Base-by-base conservation (phyloP, 129 eudicot species). In the Artemisia argyi region DNA sequence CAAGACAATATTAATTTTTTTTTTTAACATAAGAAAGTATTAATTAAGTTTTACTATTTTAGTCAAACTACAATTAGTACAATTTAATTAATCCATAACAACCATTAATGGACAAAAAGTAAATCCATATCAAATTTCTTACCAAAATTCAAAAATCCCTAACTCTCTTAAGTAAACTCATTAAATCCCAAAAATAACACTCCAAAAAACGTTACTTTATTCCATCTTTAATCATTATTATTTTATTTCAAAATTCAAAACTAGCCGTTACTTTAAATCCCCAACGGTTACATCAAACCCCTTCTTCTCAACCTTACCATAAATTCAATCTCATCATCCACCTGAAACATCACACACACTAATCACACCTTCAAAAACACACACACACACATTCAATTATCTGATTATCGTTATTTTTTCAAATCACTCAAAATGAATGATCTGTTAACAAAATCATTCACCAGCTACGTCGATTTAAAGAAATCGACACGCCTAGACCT, bases 401-500 rank as follows among this genome's bases (percentile, higher is more conserved):
- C 82, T 26, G 73, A 78, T 71, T 46, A 42, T 71, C 55, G 30
- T 80, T 72, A 62, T 2, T 11, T 4, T 60, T 60, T 62, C 26
- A 56, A 32, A 12, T 13, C 52, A 42, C 0, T 18, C 68, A 92
- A 85, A 12, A 93, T 93, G 98, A 93, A 93, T 42, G 91, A 93
- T 78, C 69, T 93, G 1, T 71, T 93, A 86, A 93, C 98, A 6
- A 93, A 89, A 73, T 93, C 98, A 14, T 93, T 87, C 86, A 79
- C 87, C 7, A 93, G 89, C 91, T 93, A 93, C 76, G 89, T 89
- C 7, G 97, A 93, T 79, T 81, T 93, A 8, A 93, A 89, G 82
- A 93, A 93, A 71, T 84, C 84, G 19, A 83, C 98, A 70, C 73
- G 84, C 82, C 87, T 82, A 83, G 98, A 93, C 51, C 77, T 73